phyloP scores from a whole-genome alignment of 2,329 filamentous ascomycete genomes.

The Xylariaceae sp. region DNA sequence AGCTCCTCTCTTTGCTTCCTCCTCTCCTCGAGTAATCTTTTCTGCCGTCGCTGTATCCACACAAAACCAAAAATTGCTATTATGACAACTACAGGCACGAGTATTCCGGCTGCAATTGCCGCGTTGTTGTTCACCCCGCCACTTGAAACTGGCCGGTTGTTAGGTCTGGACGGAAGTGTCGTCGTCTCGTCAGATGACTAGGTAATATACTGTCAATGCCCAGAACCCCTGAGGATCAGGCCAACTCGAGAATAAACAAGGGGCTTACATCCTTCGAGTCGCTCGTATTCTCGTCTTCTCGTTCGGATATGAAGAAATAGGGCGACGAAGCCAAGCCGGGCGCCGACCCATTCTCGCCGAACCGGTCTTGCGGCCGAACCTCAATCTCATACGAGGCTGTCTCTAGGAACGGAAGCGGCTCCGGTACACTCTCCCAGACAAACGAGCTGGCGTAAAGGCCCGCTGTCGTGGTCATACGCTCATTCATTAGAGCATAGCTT shows the following conservation, averaged over 20 bases:
- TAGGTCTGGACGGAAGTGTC: slow-evolving; percentile 19
- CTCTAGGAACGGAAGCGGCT: slow-evolving; percentile 30
- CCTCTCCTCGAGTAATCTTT: slow-evolving; percentile 24
- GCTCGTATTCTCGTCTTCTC: background rate
- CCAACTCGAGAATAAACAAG: background rate
- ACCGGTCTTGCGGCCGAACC: slow-evolving; percentile 18
- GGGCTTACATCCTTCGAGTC: slow-evolving; percentile 11
- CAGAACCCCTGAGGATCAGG: background rate
- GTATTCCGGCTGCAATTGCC: slow-evolving; percentile 30
- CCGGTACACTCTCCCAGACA: slow-evolving; percentile 27
- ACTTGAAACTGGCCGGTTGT: slow-evolving; percentile 7
- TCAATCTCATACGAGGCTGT: slow-evolving; percentile 31
- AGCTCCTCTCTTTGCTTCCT: slow-evolving; percentile 29
- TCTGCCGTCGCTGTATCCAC: slow-evolving; percentile 28
- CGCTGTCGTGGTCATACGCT: slow-evolving; percentile 10
- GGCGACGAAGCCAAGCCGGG: slow-evolving; percentile 24
- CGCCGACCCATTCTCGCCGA: slow-evolving; percentile 2
- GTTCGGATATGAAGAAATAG: slow-evolving; percentile 22
- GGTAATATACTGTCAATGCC: slow-evolving; percentile 2
- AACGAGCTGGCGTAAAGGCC: slow-evolving; percentile 28
- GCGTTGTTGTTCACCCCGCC: slow-evolving; percentile 23
- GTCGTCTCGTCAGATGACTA: slow-evolving; percentile 16
- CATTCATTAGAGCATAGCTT: background rate
- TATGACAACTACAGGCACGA: slow-evolving; percentile 31
- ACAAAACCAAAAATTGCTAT: slow-evolving; percentile 26